Evolutionary conservation across 495 filamentous ascomycete genomes (phyloP).

Genomic region (Neurospora sp.): DNA sequence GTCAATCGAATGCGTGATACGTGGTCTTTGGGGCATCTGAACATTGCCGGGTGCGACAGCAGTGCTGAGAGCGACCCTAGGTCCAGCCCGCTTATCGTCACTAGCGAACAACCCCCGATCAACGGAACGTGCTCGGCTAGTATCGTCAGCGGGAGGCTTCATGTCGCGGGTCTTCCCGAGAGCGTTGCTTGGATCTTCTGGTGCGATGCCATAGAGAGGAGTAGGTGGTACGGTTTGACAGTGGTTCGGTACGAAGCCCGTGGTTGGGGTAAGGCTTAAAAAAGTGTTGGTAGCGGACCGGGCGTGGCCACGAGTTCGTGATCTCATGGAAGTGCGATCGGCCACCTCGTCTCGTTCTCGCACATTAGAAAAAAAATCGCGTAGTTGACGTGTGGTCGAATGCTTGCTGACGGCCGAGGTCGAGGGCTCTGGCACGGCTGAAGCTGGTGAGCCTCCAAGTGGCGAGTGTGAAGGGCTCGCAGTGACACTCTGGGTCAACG

Average conservation of each 20-base stretch:
- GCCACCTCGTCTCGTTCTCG: constrained; percentile 34
- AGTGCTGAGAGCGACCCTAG: constrained; percentile 51
- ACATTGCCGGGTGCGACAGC: constrained; percentile 54
- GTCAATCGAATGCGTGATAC: constrained; percentile 24
- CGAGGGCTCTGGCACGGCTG: constrained; percentile 33
- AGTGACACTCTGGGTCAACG: constrained; percentile 71
- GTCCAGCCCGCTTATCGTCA: constrained; percentile 52
- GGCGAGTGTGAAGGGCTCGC: constrained; percentile 55
- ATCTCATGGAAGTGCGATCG: constrained; percentile 17
- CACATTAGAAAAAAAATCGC: constrained; percentile 29
- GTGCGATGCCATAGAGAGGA: constrained; percentile 36
- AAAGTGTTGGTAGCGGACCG: constrained; percentile 48
- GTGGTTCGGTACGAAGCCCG: constrained; percentile 19
- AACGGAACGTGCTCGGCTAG: constrained; percentile 41
- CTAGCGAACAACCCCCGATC: constrained; percentile 46
- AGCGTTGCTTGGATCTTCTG: constrained; percentile 27
- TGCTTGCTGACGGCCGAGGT: constrained; percentile 23
- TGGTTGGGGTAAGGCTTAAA: constrained; percentile 24
- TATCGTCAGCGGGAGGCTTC: constrained; percentile 33
- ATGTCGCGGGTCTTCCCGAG: constrained; percentile 39
- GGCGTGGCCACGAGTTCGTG: constrained; percentile 27
- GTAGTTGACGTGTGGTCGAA: constrained; percentile 22
- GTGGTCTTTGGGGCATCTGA: constrained; percentile 36
- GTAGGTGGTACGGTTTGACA: constrained; percentile 33
- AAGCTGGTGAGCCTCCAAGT: constrained; percentile 23